Conservation (phyloP, 495 filamentous ascomycete species). For the Penicillium herquei region DNA sequence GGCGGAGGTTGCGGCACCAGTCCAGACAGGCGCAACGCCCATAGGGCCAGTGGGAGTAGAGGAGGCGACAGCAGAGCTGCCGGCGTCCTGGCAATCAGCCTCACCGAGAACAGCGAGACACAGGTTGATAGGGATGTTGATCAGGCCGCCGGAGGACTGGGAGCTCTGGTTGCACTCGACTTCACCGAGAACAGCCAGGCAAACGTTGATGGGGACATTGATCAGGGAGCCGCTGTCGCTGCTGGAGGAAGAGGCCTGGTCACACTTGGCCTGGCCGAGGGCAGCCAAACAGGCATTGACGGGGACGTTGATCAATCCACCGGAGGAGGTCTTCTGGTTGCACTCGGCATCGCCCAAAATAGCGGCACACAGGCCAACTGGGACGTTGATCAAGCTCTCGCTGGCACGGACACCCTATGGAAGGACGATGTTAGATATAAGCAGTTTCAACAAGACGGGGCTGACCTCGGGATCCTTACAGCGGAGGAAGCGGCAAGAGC, state of each 20-base stretch:
- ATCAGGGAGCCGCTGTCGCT: constrained; percentile 22
- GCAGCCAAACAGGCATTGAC: constrained; percentile 26
- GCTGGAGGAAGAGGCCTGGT: constrained; percentile 22
- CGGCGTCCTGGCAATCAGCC: constrained; percentile 20
- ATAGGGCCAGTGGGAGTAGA: not conserved
- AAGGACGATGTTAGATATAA: not conserved
- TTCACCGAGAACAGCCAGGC: constrained; percentile 27
- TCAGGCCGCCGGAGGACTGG: constrained; percentile 13
- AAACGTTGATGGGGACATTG: constrained; percentile 32
- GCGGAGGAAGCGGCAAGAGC: constrained; percentile 25
- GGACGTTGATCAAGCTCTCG: constrained; percentile 26
- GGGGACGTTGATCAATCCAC: constrained; percentile 30
- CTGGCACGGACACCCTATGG: constrained; percentile 18
- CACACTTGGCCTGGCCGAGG: constrained; percentile 30
- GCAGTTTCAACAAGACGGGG: not conserved
- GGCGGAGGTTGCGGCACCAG: not conserved
- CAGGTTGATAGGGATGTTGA: constrained; percentile 30
- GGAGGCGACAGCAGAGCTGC: not conserved
- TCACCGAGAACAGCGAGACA: constrained; percentile 31
- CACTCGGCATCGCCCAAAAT: constrained; percentile 29
- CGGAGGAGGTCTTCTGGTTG: constrained; percentile 15
- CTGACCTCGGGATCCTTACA: constrained; percentile 1
- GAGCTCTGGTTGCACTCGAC: constrained; percentile 21
- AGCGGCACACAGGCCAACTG: constrained; percentile 24
- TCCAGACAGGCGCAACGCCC: not conserved